Conservation (phyloP, 139 green algal genomes). For the Chlamydomonas sphaeroides region DNA sequence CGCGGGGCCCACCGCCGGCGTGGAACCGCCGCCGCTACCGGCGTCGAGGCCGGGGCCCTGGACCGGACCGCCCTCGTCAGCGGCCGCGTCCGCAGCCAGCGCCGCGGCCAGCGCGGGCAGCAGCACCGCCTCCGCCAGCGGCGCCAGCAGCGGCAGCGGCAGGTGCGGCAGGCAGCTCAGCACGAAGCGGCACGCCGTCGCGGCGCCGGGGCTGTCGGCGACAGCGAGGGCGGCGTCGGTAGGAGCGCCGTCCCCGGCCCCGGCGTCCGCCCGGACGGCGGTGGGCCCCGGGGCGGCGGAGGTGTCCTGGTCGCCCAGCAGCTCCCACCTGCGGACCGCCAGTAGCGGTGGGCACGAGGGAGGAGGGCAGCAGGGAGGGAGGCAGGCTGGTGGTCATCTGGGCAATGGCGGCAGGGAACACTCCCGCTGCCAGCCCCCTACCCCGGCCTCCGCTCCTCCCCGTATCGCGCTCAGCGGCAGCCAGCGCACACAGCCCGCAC, state of each 20-base stretch:
- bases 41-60: neutral
- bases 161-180: neutral
- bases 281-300: neutral
- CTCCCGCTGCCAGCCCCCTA: no score
- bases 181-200: slow-evolving; percentile 12
- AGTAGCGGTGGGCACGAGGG: neutral
- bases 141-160: slow-evolving; percentile 26
- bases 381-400: no score
- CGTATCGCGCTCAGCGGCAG: no score
- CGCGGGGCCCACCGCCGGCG: neutral
- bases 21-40: neutral
- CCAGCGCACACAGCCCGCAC: no score
- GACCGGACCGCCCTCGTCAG: no score
- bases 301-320: neutral
- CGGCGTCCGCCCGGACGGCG: no score
- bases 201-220: neutral
- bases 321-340: neutral
- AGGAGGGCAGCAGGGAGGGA: no score
- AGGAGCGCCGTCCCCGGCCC: no score
- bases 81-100: neutral
- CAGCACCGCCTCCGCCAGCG: slow-evolving; percentile 30
- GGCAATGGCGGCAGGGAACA: no score
- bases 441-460: no score
- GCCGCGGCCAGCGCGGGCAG: slow-evolving; percentile 20
- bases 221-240: neutral